Percentiles rank a stretch among this genome's conserved stretches.
Evolutionary conservation across 140 eudicot genomes (phyloP).

Genomic region (Flaveria floridana): DNA sequence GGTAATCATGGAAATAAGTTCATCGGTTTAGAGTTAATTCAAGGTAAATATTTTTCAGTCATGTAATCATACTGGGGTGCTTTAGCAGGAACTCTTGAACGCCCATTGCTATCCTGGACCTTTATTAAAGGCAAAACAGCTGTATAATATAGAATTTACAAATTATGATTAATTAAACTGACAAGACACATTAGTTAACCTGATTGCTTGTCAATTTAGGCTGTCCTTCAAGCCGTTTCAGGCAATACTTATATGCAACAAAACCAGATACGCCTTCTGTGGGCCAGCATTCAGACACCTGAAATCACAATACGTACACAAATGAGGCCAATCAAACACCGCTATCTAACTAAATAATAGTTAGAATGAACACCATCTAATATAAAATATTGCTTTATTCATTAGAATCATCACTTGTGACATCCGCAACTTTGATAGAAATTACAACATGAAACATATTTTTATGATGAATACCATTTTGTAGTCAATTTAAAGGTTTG

Average conservation of each 20-base stretch:
- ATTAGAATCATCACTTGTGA: background rate
- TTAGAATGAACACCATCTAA: background rate
- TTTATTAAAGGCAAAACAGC: conserved; percentile 12
- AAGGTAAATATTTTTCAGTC: background rate
- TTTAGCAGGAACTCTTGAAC: conserved; percentile 30
- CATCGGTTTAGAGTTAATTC: conserved; percentile 1
- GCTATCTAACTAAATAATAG: background rate
- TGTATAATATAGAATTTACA: background rate
- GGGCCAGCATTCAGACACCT: conserved; percentile 37
- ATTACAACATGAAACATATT: background rate
- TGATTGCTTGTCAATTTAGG: conserved; percentile 36
- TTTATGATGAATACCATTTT: background rate
- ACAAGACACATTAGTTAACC: conserved; percentile 26
- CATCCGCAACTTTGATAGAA: background rate
- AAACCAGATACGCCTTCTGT: conserved; percentile 26
- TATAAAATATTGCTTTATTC: background rate
- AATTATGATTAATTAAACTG: conserved; percentile 4
- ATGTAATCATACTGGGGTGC: conserved; percentile 36
- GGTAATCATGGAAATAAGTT: conserved; percentile 10
- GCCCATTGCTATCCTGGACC: conserved; percentile 37
- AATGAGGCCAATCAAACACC: background rate
- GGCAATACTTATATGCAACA: conserved; percentile 30
- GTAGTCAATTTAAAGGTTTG: background rate
- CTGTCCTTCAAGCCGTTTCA: conserved; percentile 42
- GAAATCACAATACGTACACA: conserved; percentile 8